phyloP scores from a whole-genome alignment of 768 basidiomycete genomes.

The Psilocybe tampanensis region DNA sequence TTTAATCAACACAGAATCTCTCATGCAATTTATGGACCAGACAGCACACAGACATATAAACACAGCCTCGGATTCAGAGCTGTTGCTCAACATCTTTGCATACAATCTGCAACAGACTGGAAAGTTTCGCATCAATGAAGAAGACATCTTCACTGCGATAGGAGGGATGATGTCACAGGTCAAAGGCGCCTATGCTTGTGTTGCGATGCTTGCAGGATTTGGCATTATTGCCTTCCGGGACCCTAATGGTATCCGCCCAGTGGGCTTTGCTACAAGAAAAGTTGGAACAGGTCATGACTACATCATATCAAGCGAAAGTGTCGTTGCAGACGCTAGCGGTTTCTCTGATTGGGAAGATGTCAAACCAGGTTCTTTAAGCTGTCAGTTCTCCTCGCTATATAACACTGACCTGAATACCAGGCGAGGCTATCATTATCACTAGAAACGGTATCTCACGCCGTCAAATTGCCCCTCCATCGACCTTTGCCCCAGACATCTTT shows the following conservation, averaged over 20 bases:
- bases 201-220: constrained; percentile 99
- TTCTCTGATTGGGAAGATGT: constrained; percentile 95
- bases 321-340: constrained; percentile 92
- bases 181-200: constrained; percentile 94
- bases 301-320: constrained; percentile 92
- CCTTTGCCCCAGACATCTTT: constrained; percentile 97
- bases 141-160: constrained; percentile 96
- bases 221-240: constrained; percentile 98
- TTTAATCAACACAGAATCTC: constrained; percentile 85
- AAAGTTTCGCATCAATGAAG: constrained; percentile 99
- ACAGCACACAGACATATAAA: constrained; percentile 98
- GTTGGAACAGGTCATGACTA: constrained; percentile 72
- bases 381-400: constrained; percentile 1
- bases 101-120: constrained; percentile 98
- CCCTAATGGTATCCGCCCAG: constrained; percentile 94
- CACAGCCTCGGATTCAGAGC: constrained; percentile 96
- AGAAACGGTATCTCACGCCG: constrained; percentile 74
- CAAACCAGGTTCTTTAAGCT: constrained; percentile 61
- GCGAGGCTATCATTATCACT: constrained; percentile 96
- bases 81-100: constrained; percentile 96
- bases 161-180: constrained; percentile 86
- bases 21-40: constrained; percentile 94
- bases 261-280: constrained; percentile 81
- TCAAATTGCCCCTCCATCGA: constrained; percentile 66
- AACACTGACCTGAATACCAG: constrained; percentile 39